A percentile compares a stretch with the other conserved stretches of the same genome.
These are phyloP conservation scores for Papilionanthe hybrid DNA, from an alignment of 116 monocot species.

Conservation along the genomic window DNA sequence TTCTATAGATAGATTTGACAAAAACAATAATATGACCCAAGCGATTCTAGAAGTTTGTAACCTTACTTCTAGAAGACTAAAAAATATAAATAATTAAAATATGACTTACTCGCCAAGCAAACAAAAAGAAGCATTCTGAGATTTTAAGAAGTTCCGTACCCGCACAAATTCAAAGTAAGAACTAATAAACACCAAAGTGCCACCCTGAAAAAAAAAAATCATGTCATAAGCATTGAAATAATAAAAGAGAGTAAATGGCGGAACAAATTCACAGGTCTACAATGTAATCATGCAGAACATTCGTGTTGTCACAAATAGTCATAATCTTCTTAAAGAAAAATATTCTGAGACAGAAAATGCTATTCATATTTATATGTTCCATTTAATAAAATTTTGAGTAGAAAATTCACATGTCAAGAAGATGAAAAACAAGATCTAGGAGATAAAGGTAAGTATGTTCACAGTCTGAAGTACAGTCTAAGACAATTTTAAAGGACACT, in stretches of 20 bases:
- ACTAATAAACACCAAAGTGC: slow-evolving; percentile 81
- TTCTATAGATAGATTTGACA: no score
- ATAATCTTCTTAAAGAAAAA: background rate
- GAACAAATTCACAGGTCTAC: background rate
- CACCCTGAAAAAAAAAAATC: slow-evolving; percentile 59
- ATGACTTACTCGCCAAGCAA: slow-evolving; percentile 86
- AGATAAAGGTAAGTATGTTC: background rate
- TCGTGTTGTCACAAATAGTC: background rate
- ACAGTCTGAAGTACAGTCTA: background rate
- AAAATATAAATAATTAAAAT: background rate
- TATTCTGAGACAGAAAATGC: background rate
- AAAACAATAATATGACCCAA: background rate
- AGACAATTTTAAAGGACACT: background rate
- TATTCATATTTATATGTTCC: background rate
- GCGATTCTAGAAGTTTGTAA: background rate
- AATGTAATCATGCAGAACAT: background rate
- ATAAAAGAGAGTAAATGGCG: background rate
- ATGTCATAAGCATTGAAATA: background rate
- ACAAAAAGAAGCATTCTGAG: slow-evolving; percentile 91
- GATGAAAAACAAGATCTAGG: background rate
- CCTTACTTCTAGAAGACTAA: background rate
- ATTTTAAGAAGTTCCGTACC: slow-evolving; percentile 80
- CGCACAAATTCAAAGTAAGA: slow-evolving; percentile 89
- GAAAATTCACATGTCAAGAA: background rate
- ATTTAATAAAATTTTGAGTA: background rate